Evolutionary conservation across 2,329 filamentous ascomycete genomes (phyloP), one percentile per base, ranked within the genome.

Genomic region (Beauveria sp.): DNA sequence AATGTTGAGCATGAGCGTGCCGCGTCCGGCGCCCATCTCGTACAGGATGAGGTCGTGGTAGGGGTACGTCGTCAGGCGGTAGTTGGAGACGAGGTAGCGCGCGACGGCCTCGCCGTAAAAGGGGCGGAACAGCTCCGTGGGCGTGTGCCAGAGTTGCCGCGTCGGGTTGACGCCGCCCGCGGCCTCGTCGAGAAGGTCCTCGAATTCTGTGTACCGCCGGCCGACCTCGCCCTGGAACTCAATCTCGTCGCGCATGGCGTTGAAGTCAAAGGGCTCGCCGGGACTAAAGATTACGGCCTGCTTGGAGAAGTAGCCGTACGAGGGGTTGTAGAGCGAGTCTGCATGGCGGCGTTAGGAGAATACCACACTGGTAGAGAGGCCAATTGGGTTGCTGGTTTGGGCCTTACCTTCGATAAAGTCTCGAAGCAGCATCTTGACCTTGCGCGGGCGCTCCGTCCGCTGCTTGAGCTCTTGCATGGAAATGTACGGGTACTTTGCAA

Each of bases 41-140:
- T 97, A 99, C 74, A 99, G 96, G 69, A 96, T 90, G 58, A 99
- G 84, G 75, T 99, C 95, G 75, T 97, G 88, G 79, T 98, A 97
- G 2, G 95, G 95, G 73, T 95, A 98, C 61, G 91, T 85, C 50
- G 90, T 91, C 72, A 97, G 85, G 73, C 95, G 92, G 82, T 99
- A 99, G 78, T 99, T 97, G 67, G 91, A 88, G 67, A 98, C 88
- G 50, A 99, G 85, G 74, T 98, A 97, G 22, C 93, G 88, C n/a
- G 93, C 95, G 67, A 99, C 91, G 40, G 95, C 91, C 79, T 99
- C 93, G 71, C 93, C 96, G 73, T 99, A 99, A 76, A 93, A 96
- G 0, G 96, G 95, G 38, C 91, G 86, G 78, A 99, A 99, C 22
- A 99, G 85, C 78, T 99, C 95, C 0, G 95, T 99, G 0, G 96